Evolutionary conservation across 345 rosid species (phyloP).

Genomic region (Noccaea caerulescens): DNA sequence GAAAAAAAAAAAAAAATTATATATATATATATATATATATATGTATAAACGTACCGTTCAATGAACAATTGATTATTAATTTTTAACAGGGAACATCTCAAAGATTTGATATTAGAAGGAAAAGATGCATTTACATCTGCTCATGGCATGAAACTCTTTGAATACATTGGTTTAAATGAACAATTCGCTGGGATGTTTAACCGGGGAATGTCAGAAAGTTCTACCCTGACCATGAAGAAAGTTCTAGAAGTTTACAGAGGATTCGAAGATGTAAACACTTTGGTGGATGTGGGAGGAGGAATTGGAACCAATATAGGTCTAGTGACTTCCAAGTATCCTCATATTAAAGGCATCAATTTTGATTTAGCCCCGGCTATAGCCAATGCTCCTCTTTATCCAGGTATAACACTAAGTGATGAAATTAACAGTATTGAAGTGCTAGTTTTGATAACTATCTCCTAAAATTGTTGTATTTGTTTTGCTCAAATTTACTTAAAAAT

Average conservation of each 20-base stretch:
- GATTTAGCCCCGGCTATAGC: too few species aligned
- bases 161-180: conserved; percentile 47
- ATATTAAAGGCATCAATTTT: too few species aligned
- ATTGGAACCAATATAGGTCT: conserved; percentile 49
- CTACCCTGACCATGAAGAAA: conserved; percentile 49
- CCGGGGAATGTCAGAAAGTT: conserved; percentile 51
- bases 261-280: conserved; percentile 47
- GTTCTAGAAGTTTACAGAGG: conserved; percentile 58
- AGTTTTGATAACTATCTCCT: too few species aligned
- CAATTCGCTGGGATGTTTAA: conserved; percentile 52
- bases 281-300: conserved; percentile 76
- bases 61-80: not conserved
- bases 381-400: conserved; percentile 37
- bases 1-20: too few species aligned
- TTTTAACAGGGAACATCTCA: conserved; percentile 43
- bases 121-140: conserved; percentile 60
- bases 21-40: too few species aligned
- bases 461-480: too few species aligned
- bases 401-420: not conserved
- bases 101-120: conserved; percentile 57
- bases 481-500: not conserved
- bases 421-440: too few species aligned
- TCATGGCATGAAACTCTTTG: conserved; percentile 56
- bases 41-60: not conserved
- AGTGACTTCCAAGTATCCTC: not conserved